Evolutionary conservation across 306 rosid species (phyloP).

Genomic region (Vicia sativa): DNA sequence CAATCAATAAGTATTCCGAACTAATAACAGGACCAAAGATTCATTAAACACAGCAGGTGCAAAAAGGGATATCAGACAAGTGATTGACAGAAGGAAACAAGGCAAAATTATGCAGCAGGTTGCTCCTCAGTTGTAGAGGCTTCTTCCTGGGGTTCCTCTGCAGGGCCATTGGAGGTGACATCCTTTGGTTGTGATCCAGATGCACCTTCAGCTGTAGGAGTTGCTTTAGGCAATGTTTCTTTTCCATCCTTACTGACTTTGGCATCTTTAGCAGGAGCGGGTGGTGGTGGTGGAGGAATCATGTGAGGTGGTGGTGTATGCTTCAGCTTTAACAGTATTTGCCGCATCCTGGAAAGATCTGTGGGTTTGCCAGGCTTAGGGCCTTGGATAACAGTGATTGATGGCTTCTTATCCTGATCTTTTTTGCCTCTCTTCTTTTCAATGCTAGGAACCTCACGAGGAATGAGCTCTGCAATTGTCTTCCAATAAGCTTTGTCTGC

Average conservation of each 20-base stretch:
- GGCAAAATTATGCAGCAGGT: conserved; percentile 46
- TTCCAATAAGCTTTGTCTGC: conserved; percentile 99
- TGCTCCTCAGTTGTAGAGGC: conserved; percentile 56
- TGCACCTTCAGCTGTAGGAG: conserved; percentile 54
- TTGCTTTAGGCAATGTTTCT: conserved; percentile 61
- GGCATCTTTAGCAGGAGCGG: conserved; percentile 68
- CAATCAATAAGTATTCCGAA: conserved; percentile 46
- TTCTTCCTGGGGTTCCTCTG: conserved; percentile 55
- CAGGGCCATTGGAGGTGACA: conserved; percentile 56
- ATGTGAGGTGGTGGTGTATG: conserved; percentile 98
- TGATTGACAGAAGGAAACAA: conserved; percentile 22
- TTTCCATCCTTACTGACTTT: conserved; percentile 72
- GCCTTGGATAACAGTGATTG: conserved; percentile 85
- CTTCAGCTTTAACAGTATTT: conserved; percentile 86
- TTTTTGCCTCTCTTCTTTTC: conserved; percentile 95
- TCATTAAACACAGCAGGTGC: conserved; percentile 35
- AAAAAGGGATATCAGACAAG: conserved; percentile 34
- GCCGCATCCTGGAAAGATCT: conserved; percentile 91
- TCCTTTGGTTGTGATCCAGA: conserved; percentile 60
- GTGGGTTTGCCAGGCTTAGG: conserved; percentile 99
- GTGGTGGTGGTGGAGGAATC: conserved; percentile 96
- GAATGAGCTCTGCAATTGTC: conserved; percentile 91
- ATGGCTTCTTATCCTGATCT: conserved; percentile 94
- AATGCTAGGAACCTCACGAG: conserved; percentile 89
- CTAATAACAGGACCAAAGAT: conserved; percentile 40